phyloP scores from a whole-genome alignment of 2,329 filamentous ascomycete species.

The Ophiostoma perfectum region DNA sequence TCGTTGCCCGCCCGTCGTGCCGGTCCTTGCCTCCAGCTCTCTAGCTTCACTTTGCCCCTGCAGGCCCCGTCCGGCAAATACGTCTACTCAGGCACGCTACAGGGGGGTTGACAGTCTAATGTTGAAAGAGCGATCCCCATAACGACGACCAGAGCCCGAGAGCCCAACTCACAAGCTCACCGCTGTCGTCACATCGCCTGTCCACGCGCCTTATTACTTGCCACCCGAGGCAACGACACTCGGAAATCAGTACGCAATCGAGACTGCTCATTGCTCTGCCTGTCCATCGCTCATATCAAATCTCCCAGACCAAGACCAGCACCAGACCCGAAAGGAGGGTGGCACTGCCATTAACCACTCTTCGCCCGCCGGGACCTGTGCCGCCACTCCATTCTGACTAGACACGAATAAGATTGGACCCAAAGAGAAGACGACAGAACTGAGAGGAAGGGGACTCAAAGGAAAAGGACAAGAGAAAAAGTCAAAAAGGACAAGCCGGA shows the following conservation, averaged over 20 bases:
- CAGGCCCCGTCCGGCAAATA: conserved; percentile 6
- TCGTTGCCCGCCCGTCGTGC: not conserved
- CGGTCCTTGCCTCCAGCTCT: conserved; percentile 9
- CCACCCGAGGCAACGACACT: conserved; percentile 5
- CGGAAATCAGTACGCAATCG: conserved; percentile 1
- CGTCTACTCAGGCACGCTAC: not conserved
- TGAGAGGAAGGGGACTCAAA: not conserved
- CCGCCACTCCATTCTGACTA: conserved; percentile 2
- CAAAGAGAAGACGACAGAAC: not conserved
- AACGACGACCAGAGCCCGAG: not conserved
- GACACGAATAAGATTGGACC: conserved; percentile 4
- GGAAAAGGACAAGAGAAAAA: not conserved
- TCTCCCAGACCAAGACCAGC: not conserved
- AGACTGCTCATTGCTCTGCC: not conserved
- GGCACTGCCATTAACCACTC: not conserved
- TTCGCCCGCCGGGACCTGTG: not conserved
- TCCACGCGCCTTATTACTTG: not conserved
- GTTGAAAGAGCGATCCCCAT: not conserved
- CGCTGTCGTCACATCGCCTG: not conserved
- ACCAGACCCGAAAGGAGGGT: conserved; percentile 8
- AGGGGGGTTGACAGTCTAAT: not conserved
- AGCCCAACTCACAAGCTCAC: not conserved
- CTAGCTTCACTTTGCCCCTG: conserved; percentile 11
- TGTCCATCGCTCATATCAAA: not conserved
- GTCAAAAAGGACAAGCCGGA: not conserved